Percentiles rank a stretch among this genome's conserved stretches.
These are phyloP conservation scores for Emmonsia crescens DNA, from an alignment of 2,329 filamentous ascomycete genomes.

Conservation along the genomic window DNA sequence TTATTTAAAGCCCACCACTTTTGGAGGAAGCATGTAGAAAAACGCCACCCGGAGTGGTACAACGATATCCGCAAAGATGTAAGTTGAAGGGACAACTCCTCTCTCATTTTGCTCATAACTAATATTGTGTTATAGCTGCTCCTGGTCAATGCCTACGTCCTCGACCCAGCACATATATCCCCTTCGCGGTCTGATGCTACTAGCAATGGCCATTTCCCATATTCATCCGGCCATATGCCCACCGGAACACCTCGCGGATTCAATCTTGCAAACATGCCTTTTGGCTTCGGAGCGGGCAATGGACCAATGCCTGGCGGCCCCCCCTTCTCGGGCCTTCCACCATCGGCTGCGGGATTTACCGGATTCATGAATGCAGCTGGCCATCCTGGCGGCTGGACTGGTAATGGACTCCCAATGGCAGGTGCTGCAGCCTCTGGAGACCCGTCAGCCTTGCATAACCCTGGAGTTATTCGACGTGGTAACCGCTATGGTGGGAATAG, in stretches of 20 bases:
- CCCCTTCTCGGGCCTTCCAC: constrained; percentile 21
- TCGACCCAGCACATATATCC: constrained; percentile 89
- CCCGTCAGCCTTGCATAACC: constrained; percentile 37
- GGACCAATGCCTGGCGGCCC: constrained; percentile 28
- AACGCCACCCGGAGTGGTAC: constrained; percentile 83
- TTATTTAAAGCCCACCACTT: constrained; percentile 96
- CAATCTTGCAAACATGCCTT: constrained; percentile 62
- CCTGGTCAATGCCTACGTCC: constrained; percentile 85
- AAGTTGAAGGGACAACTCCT: constrained; percentile 28
- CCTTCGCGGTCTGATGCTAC: constrained; percentile 88
- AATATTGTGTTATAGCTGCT: constrained; percentile 49
- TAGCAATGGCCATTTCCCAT: constrained; percentile 89
- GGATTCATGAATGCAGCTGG: constrained; percentile 22
- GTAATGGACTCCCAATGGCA: constrained; percentile 18
- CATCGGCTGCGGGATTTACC: constrained; percentile 20
- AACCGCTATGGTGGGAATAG: constrained; percentile 51
- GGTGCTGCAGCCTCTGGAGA: constrained; percentile 27
- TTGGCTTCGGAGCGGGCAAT: constrained; percentile 43
- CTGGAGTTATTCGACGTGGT: constrained; percentile 59
- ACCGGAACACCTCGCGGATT: constrained; percentile 86
- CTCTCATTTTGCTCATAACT: not conserved
- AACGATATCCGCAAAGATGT: constrained; percentile 74
- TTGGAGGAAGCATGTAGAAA: constrained; percentile 97
- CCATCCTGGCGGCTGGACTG: constrained; percentile 21
- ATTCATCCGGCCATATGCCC: constrained; percentile 61